Evolutionary conservation across 1,284 basidiomycete genomes (phyloP).

Genomic region (Somion occarium): DNA sequence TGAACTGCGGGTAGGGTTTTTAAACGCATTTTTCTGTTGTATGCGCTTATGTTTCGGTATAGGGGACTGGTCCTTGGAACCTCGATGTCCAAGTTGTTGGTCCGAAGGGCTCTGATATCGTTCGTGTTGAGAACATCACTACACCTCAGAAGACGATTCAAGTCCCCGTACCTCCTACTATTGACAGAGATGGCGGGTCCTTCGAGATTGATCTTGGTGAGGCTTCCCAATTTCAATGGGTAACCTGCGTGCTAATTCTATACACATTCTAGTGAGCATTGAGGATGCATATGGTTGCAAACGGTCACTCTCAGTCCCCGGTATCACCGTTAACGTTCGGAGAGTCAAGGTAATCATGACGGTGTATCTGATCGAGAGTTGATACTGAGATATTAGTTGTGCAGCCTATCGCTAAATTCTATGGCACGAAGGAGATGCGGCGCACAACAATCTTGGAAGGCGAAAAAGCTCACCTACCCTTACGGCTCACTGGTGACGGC

Average conservation of each 20-base stretch:
- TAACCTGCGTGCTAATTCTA: background rate
- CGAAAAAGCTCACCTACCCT: constrained; percentile 65
- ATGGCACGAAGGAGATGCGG: constrained; percentile 53
- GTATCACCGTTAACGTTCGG: constrained; percentile 86
- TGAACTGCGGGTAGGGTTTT: constrained; percentile 59
- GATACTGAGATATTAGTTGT: constrained; percentile 4
- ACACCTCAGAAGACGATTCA: constrained; percentile 52
- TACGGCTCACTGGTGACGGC: constrained; percentile 83
- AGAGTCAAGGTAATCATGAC: constrained; percentile 62
- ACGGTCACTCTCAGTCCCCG: constrained; percentile 70
- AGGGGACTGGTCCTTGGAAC: constrained; percentile 89
- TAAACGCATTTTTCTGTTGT: constrained; percentile 1
- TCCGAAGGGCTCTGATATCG: constrained; percentile 54
- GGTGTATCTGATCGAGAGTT: constrained; percentile 4
- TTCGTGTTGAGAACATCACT: constrained; percentile 56
- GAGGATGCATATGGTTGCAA: constrained; percentile 90
- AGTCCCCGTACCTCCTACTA: constrained; percentile 61
- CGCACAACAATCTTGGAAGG: constrained; percentile 73
- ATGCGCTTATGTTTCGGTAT: constrained; percentile 2
- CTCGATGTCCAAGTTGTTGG: constrained; percentile 77
- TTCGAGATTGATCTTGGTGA: constrained; percentile 79
- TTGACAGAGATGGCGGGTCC: constrained; percentile 68
- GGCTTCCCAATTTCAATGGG: constrained; percentile 15
- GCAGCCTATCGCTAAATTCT: constrained; percentile 86
- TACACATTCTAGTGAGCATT: constrained; percentile 56